phyloP scores from a whole-genome alignment of 257 asterid species.

The Gardenia jasminoides region DNA sequence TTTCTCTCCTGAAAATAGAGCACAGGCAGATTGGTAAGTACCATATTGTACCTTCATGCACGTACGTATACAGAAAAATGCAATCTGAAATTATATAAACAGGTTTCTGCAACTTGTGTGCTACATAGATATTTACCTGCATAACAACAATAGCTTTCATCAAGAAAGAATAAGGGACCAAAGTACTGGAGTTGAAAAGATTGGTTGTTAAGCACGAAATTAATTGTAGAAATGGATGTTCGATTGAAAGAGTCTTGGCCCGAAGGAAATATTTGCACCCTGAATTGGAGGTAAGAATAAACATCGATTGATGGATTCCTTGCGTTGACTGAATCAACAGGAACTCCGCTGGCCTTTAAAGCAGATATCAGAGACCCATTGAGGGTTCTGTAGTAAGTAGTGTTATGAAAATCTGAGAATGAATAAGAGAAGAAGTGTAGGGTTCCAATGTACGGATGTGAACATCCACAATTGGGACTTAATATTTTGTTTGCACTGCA shows the following conservation, averaged over 20 bases:
- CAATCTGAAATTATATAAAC: slow-evolving; percentile 1
- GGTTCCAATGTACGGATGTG: slow-evolving; percentile 71
- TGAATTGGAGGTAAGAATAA: slow-evolving; percentile 46
- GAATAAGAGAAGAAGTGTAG: slow-evolving; percentile 66
- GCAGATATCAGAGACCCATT: slow-evolving; percentile 44
- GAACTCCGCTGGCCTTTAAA: slow-evolving; percentile 49
- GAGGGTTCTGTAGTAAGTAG: slow-evolving; percentile 52
- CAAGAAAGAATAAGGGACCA: slow-evolving; percentile 74
- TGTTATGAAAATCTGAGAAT: slow-evolving; percentile 64
- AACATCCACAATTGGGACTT: slow-evolving; percentile 68
- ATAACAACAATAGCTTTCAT: slow-evolving; percentile 56
- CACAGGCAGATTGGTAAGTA: slow-evolving; percentile 9
- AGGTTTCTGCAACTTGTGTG: neutral
- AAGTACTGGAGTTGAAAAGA: slow-evolving; percentile 40
- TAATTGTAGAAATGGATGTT: slow-evolving; percentile 49
- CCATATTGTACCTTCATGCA: neutral
- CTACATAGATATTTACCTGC: slow-evolving; percentile 43
- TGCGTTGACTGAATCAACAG: slow-evolving; percentile 59
- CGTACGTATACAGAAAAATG: neutral
- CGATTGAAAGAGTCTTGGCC: slow-evolving; percentile 51
- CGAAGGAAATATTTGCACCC: slow-evolving; percentile 70
- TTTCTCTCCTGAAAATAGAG: slow-evolving; percentile 36
- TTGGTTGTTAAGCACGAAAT: slow-evolving; percentile 72
- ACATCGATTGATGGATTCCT: slow-evolving; percentile 46
- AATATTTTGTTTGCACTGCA: slow-evolving; percentile 46